Base-by-base conservation (phyloP, 345 rosid genomes). In the Passiflora organensis region DNA sequence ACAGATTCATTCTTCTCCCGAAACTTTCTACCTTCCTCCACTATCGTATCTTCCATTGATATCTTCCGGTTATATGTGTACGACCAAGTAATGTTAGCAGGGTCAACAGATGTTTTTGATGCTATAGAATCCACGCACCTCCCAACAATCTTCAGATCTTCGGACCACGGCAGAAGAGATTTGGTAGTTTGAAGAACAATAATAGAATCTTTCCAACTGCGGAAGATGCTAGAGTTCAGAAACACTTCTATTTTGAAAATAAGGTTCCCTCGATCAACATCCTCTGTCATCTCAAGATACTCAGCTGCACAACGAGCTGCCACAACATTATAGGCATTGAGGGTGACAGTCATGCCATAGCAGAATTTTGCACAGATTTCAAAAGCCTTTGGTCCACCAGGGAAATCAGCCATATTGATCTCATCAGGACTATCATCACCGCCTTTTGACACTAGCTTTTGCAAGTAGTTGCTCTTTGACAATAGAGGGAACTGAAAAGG, bases 331-430 rank as follows among this genome's bases (percentile, higher is more conserved):
- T 79, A 84, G 38, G 96, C 89, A 71, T 82, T 91, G 36, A 91
- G 88, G 1, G 86, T 88, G 20, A 91, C 95, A 0, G 72, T 84
- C 86, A 91, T 85, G 36, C 91, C 96, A 56, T 91, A 91, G 79
- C 97, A 91, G 73, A 87, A 91, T 68, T 91, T 91, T 1, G 95
- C 93, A 76, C 98, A 91, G 49, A 85, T 83, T 71, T 91, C 98
- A 56, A 91, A 91, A 43, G 98, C 85, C 70, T 82, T 79, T 12
- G 83, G 73, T 24, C 98, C 95, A 48, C 98, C 98, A 3, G 98
- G 96, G 49, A 91, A 79, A 73, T 82, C 90, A 44, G 42, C 60
- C 32, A 85, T 63, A 51, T 57, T 60, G 39, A 85, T 80, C 67
- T 82, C 95, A 51, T 83, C 74, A 6, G 73, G 77, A 32, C 63